Evolutionary conservation across 768 basidiomycete genomes (phyloP), one percentile per base, ranked within the genome.

Genomic region (Infundibulicybe gibba): DNA sequence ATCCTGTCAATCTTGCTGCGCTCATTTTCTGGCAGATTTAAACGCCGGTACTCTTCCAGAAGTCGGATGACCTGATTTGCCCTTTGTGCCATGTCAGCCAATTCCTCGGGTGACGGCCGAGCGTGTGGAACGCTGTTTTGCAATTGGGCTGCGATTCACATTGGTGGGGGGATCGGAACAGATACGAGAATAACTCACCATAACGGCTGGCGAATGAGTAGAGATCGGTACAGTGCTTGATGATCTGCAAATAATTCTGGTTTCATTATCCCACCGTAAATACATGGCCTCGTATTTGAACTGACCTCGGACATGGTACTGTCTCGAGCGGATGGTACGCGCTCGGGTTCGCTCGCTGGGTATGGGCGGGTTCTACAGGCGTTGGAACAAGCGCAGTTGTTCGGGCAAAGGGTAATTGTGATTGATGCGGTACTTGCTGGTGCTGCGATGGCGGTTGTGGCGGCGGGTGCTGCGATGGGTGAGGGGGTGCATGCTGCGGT

Each of bases 31-130:
- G 69, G 64, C 16, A 61, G 48, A 39, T 70, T 67, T 41, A 76
- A 50, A 13, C 77, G 70, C 32, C 77, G 68, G 49, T 83, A 68
- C 35, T 80, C 76, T 52, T 88, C 84, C 32, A 90, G 64, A 15
- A 90, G 73, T 42, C 78, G 76, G 15, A 89, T 81, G 19, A 91
- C 87, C 43, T 77, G 66, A 43, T 71, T 68, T 16, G 88, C 88
- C 30, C 77, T 74, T 13, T 76, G 74, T 8, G 79, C 73, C 88
- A 90, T 91, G 51, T 88, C 83, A 41, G 72, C 66, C 9, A 89
- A 61, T 59, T 90, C 87, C 2, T 68, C 65, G 6, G 73, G 61
- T 8, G 67, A 49, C 4, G 85, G 86, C 51, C 80, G 80, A 6
- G 65, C 60, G 34, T 77, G 71, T 2, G 80, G 74, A 10, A 70